A percentile compares a stretch with the other conserved stretches of the same genome.
Evolutionary conservation across 2,329 filamentous ascomycete genomes (phyloP).

Genomic region (Colletotrichum shisoi): DNA sequence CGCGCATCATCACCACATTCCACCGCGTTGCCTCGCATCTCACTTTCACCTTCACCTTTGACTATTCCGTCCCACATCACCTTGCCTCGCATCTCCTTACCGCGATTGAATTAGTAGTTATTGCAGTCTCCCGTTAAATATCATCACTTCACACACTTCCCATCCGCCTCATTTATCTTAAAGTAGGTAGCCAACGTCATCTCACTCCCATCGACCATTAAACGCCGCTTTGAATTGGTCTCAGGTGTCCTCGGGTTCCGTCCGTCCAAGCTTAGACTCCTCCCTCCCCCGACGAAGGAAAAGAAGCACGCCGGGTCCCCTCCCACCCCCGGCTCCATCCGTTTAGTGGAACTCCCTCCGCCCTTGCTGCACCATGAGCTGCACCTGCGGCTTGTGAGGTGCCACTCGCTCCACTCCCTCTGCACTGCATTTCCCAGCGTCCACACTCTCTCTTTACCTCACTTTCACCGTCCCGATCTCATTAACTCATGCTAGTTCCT

Average conservation of each 20-base stretch:
- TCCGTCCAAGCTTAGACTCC: constrained; percentile 35
- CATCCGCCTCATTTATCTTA: neutral
- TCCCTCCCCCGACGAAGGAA: constrained; percentile 25
- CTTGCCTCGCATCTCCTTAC: neutral
- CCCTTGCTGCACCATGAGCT: constrained; percentile 23
- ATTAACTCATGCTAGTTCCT: neutral
- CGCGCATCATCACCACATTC: constrained; percentile 5
- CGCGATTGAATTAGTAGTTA: neutral
- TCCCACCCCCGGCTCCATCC: constrained; percentile 36
- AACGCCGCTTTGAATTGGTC: neutral
- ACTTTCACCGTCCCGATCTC: constrained; percentile 7
- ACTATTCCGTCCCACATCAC: neutral
- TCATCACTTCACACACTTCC: neutral
- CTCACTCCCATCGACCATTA: constrained; percentile 2
- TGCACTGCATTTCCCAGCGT: neutral
- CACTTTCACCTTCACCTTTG: neutral
- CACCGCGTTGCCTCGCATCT: neutral
- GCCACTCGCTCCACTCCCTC: neutral
- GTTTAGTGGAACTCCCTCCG: constrained; percentile 34
- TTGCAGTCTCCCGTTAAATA: neutral
- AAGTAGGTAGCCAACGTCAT: neutral
- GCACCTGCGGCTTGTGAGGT: neutral
- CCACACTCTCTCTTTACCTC: constrained; percentile 30
- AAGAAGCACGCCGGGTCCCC: constrained; percentile 23
- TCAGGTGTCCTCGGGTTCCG: constrained; percentile 28